Evolutionary conservation across 495 filamentous ascomycete species (phyloP), one percentile per base, ranked within the genome.

Genomic region (Annulohypoxylon stygium): DNA sequence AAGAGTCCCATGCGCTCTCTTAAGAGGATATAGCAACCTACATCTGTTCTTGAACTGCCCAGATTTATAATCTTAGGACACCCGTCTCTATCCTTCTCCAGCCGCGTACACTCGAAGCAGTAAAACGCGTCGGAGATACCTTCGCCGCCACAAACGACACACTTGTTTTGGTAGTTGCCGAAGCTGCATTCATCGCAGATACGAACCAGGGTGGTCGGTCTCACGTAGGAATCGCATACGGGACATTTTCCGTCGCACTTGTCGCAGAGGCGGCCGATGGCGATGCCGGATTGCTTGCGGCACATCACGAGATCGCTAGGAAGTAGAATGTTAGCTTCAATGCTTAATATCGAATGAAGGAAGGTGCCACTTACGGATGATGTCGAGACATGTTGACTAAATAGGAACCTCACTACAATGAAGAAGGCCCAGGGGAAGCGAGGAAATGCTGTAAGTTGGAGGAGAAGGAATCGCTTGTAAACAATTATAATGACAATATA

Each of bases 171-270:
- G 84, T 98, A 99, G 85, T 99, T 99, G 76, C 96, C 96, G 81
- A 99, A 99, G 77, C 92, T 92, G 86, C 96, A 99, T 83, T 99
- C 96, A 83, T 99, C 96, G 86, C 96, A 99, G 84, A 99, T 98
- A 70, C 95, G 92, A 60, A 97, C 95, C 36, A 98, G 91, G 5
- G 97, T 99, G 6, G 97, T 98, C 1, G 96, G 96, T 4, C 96
- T 94, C 68, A 99, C 96, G 87, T 99, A 99, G 70, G 92, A 95
- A 81, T 99, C 96, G 88, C 96, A 99, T 70, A 98, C 94, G 48
- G 96, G 96, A 74, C 96, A 99, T 87, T 98, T 99, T 83, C 96
- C 96, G 84, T 99, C 96, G 86, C 96, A 99, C 84, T 99, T 99
- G 86, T 99, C 96, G 88, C 96, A 99, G 78, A 99, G 92, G 26